Percentiles rank a stretch among this genome's conserved stretches.
Evolutionary conservation across 768 basidiomycete species (phyloP).

Genomic region (Lactarius deliciosus): DNA sequence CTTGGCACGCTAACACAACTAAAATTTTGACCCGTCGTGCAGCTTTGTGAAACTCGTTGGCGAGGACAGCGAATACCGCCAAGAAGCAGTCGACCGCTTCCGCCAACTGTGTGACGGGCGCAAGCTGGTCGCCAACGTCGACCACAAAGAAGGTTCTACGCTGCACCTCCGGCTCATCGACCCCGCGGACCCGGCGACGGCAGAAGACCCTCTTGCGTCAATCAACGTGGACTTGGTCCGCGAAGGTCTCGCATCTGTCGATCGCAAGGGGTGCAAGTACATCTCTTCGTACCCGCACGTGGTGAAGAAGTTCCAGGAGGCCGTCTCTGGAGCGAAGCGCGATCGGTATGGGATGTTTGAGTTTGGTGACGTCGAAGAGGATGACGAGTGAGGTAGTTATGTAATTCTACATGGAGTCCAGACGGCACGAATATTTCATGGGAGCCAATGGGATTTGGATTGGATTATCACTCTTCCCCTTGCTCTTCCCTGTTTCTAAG

Average conservation of each 20-base stretch:
- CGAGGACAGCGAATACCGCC: slow-evolving; percentile 80
- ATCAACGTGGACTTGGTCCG: slow-evolving; percentile 88
- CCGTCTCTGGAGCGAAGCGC: slow-evolving; percentile 63
- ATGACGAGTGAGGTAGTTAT: slow-evolving; percentile 42
- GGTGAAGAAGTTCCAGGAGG: slow-evolving; percentile 60
- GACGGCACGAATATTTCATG: neutral
- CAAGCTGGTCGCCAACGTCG: slow-evolving; percentile 94
- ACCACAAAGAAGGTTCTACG: slow-evolving; percentile 73
- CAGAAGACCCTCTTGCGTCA: slow-evolving; percentile 68
- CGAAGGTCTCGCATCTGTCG: slow-evolving; percentile 82
- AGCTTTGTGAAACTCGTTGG: slow-evolving; percentile 87
- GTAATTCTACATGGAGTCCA: neutral
- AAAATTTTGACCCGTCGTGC: neutral
- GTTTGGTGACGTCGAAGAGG: slow-evolving; percentile 88
- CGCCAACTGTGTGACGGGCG: slow-evolving; percentile 84
- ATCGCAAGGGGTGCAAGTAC: slow-evolving; percentile 76
- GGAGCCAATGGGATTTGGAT: neutral
- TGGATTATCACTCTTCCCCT: neutral
- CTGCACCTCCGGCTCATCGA: slow-evolving; percentile 94
- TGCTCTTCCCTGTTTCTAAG: neutral
- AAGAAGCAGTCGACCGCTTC: slow-evolving; percentile 86
- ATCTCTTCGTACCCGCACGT: slow-evolving; percentile 67
- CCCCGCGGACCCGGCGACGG: slow-evolving; percentile 67
- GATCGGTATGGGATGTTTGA: slow-evolving; percentile 84
- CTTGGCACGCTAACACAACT: neutral